Percentiles rank a stretch among this genome's conserved stretches.
Conservation (phyloP, 2,329 filamentous ascomycete species). For the Ophiosphaerella korrae region DNA sequence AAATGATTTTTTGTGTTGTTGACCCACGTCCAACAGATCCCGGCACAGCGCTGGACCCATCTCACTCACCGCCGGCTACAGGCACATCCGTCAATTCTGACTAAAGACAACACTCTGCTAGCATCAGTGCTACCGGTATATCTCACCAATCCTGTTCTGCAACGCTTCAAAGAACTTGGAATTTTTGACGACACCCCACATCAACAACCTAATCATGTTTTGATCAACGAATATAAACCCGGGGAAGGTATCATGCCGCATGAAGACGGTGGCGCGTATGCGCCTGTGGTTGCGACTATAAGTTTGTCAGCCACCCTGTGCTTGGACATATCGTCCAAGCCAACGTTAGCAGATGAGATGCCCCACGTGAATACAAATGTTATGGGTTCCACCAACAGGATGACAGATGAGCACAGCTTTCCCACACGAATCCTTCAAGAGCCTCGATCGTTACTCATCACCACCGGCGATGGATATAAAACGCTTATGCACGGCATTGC, state of each 20-base stretch:
- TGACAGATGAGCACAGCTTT: slow-evolving; percentile 13
- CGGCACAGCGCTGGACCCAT: slow-evolving; percentile 73
- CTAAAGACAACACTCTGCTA: slow-evolving; percentile 72
- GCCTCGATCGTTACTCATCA: slow-evolving; percentile 77
- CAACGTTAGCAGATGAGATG: slow-evolving; percentile 54
- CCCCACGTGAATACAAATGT: slow-evolving; percentile 20
- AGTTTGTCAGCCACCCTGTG: slow-evolving; percentile 80
- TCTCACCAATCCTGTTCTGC: slow-evolving; percentile 72
- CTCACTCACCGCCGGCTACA: slow-evolving; percentile 89
- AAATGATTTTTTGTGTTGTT: background rate
- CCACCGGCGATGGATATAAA: slow-evolving; percentile 69
- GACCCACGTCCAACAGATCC: slow-evolving; percentile 44
- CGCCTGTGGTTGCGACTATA: slow-evolving; percentile 87
- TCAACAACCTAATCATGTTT: slow-evolving; percentile 79
- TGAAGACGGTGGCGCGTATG: slow-evolving; percentile 88
- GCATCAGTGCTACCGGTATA: slow-evolving; percentile 75
- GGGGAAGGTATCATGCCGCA: slow-evolving; percentile 97
- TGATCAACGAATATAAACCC: slow-evolving; percentile 89
- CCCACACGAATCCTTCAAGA: slow-evolving; percentile 74
- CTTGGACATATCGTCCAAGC: slow-evolving; percentile 69
- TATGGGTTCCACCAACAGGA: background rate
- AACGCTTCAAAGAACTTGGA: slow-evolving; percentile 56
- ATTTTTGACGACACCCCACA: slow-evolving; percentile 73
- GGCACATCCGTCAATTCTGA: slow-evolving; percentile 84
- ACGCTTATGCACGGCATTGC: slow-evolving; percentile 77